Conservation (phyloP, 768 basidiomycete genomes). For the Hypsizygus marmoreus region DNA sequence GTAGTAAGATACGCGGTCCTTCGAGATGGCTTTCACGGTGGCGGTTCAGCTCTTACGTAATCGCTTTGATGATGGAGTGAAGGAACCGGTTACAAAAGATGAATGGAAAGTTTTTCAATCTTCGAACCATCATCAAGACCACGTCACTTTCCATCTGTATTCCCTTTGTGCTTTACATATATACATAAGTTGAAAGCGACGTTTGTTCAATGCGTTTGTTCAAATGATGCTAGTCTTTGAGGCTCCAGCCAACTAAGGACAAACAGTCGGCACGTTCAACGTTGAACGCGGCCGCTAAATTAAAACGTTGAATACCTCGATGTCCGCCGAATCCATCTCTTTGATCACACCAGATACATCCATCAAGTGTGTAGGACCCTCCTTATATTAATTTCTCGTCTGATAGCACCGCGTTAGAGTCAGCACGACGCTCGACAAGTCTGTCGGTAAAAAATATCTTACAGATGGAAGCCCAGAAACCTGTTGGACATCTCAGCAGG, state of each 20-base stretch:
- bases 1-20: too few relatives aligned
- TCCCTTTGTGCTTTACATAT: too few relatives aligned
- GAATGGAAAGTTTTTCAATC: too few relatives aligned
- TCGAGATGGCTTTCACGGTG: too few relatives aligned
- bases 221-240: not conserved
- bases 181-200: too few relatives aligned
- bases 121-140: too few relatives aligned
- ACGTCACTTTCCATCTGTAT: too few relatives aligned
- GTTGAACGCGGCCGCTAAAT: constrained; percentile 9
- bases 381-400: not conserved
- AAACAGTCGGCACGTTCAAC: constrained; percentile 14
- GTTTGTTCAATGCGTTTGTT: too few relatives aligned
- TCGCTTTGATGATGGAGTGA: too few relatives aligned
- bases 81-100: too few relatives aligned
- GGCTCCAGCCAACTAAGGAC: constrained; percentile 12
- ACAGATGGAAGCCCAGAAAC: constrained; percentile 75
- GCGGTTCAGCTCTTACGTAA: too few relatives aligned
- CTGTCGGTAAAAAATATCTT: constrained; percentile 68
- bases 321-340: constrained; percentile 29
- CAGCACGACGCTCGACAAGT: constrained; percentile 78
- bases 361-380: constrained; percentile 47
- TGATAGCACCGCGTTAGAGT: constrained; percentile 48
- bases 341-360: constrained; percentile 46
- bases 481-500: constrained; percentile 86
- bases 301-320: too few relatives aligned